These are phyloP conservation scores for Arctostaphylos glauca DNA, from an alignment of 148 eudicot genomes.

Conservation along the genomic window DNA sequence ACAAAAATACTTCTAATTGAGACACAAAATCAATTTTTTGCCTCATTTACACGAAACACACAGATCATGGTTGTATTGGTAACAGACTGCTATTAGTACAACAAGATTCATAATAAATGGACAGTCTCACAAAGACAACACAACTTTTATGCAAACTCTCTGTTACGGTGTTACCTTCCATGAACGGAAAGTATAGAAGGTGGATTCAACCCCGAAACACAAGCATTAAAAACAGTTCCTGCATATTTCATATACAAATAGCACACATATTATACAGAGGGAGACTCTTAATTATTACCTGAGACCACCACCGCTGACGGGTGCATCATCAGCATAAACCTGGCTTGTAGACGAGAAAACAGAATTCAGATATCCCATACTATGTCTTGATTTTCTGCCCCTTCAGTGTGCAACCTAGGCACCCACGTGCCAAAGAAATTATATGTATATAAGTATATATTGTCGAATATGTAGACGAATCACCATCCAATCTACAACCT, in stretches of 20 bases:
- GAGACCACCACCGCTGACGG: slow-evolving; percentile 85
- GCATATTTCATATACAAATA: not conserved
- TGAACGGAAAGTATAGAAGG: slow-evolving; percentile 6
- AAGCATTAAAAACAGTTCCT: not conserved
- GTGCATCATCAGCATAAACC: slow-evolving; percentile 59
- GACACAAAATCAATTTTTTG: not conserved
- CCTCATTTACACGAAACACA: not conserved
- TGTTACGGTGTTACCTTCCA: not conserved
- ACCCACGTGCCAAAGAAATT: slow-evolving; percentile 26
- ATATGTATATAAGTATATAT: not conserved
- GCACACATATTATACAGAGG: not conserved
- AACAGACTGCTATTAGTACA: not conserved
- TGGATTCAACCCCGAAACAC: slow-evolving; percentile 14
- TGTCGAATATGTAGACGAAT: not conserved
- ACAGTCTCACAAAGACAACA: not conserved
- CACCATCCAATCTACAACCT: not conserved
- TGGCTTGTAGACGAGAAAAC: slow-evolving; percentile 69
- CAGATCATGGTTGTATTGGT: not conserved
- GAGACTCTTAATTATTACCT: slow-evolving; percentile 39
- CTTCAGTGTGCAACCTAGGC: slow-evolving; percentile 23
- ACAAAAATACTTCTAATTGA: not conserved
- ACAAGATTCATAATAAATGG: slow-evolving; percentile 1
- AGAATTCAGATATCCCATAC: slow-evolving; percentile 87
- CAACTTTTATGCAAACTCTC: not conserved
- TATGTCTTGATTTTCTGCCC: slow-evolving; percentile 28